A percentile compares a stretch with the other conserved stretches of the same genome.
phyloP scores from a whole-genome alignment of 2,329 filamentous ascomycete genomes.

The Ophiostoma sp. region DNA sequence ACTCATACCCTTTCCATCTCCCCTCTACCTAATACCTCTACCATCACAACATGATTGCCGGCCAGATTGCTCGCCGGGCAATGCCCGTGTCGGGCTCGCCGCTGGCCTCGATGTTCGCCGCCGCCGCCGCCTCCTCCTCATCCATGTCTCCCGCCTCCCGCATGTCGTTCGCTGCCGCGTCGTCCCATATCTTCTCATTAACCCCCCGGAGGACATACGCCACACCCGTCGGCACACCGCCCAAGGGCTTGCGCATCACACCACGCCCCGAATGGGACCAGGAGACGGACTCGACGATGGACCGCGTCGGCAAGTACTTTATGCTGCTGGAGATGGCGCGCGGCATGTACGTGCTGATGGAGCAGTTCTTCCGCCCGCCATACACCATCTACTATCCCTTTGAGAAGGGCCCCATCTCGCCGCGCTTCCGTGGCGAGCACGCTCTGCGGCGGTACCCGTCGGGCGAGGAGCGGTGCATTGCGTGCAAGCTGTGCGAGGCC shows the following conservation, averaged over 20 bases:
- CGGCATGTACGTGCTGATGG: slow-evolving; percentile 95
- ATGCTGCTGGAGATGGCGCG: slow-evolving; percentile 91
- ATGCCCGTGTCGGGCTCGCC: slow-evolving; percentile 16
- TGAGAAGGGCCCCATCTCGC: slow-evolving; percentile 97
- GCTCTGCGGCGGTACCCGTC: slow-evolving; percentile 93
- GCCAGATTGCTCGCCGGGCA: slow-evolving; percentile 27
- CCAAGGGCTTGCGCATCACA: slow-evolving; percentile 72
- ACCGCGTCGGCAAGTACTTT: slow-evolving; percentile 89
- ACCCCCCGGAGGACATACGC: slow-evolving; percentile 44
- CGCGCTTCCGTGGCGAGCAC: slow-evolving; percentile 96
- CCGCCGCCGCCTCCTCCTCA: slow-evolving; percentile 15
- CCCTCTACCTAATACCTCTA: not conserved
- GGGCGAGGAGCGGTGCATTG: slow-evolving; percentile 97
- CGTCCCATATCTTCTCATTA: slow-evolving; percentile 15
- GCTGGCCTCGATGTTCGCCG: slow-evolving; percentile 15
- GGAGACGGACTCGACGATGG: slow-evolving; percentile 67
- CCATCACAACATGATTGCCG: slow-evolving; percentile 24
- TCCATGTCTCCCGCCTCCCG: slow-evolving; percentile 11
- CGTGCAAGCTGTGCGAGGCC: slow-evolving; percentile 98
- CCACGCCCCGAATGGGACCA: slow-evolving; percentile 74
- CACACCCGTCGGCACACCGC: slow-evolving; percentile 71
- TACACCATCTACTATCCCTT: slow-evolving; percentile 99
- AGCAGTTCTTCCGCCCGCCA: slow-evolving; percentile 98
- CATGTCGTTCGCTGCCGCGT: slow-evolving; percentile 11
- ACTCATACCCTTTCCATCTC: not conserved